Conservation (phyloP, 331 rosid genomes). For the Spiraea crenata region DNA sequence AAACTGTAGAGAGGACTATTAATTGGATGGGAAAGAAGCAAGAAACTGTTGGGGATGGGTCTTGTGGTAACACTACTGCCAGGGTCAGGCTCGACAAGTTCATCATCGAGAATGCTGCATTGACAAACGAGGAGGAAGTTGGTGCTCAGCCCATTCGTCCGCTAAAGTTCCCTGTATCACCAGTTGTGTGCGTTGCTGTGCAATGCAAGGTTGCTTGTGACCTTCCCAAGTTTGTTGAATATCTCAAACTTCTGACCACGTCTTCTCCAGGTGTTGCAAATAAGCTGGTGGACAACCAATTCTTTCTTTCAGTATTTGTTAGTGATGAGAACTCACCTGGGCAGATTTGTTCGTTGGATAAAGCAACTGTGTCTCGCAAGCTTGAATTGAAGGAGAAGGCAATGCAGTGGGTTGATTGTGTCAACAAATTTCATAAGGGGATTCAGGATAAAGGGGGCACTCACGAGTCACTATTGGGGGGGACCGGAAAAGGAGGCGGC, state of each 20-base stretch:
- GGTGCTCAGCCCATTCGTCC: slow-evolving; percentile 92
- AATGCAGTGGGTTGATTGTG: no score
- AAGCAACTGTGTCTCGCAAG: no score
- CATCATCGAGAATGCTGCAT: slow-evolving; percentile 83
- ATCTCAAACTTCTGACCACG: slow-evolving; percentile 73
- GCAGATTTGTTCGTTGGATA: no score
- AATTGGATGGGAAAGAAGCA: slow-evolving; percentile 96
- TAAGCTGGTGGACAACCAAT: no score
- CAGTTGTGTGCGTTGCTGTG: slow-evolving; percentile 89
- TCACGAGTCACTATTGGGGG: no score
- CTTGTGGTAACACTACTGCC: slow-evolving; percentile 91
- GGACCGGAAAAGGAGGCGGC: no score
- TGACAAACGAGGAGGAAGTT: slow-evolving; percentile 81
- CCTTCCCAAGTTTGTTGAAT: slow-evolving; percentile 93
- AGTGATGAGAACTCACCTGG: no score
- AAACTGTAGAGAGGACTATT: slow-evolving; percentile 82
- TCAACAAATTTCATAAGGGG: no score
- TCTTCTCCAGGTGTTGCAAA: slow-evolving; percentile 20
- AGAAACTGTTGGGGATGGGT: slow-evolving; percentile 86
- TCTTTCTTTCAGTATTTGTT: no score
- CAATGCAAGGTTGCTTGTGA: slow-evolving; percentile 93
- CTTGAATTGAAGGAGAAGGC: no score
- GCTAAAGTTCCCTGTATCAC: slow-evolving; percentile 89
- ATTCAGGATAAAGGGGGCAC: no score
- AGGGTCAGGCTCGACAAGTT: slow-evolving; percentile 79